Evolutionary conservation across 78 protist genomes (phyloP).

Genomic region (Dictyostelium purpureum): DNA sequence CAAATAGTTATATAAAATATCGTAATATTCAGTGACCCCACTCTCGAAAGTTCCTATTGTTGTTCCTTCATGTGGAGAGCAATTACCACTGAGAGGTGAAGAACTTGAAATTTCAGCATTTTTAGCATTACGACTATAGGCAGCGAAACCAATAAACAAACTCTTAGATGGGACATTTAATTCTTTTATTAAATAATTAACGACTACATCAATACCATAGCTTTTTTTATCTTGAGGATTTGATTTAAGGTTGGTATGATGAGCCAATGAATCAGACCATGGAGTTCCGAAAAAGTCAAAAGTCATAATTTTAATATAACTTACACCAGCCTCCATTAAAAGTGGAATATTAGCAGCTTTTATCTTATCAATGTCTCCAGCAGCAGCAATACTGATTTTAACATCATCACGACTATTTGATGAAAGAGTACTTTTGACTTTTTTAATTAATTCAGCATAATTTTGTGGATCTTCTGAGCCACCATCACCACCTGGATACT

Average conservation of each 20-base stretch:
- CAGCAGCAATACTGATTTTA: neutral
- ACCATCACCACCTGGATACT: neutral
- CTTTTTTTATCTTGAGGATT: neutral
- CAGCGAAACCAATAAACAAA: neutral
- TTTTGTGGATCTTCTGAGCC: neutral
- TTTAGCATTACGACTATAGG: neutral
- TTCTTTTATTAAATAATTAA: neutral
- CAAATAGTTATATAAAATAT: neutral
- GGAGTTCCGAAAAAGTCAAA: constrained; percentile 12
- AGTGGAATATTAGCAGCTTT: neutral
- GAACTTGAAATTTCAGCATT: neutral
- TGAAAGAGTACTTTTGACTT: neutral
- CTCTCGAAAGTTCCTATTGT: neutral
- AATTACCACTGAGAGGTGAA: neutral
- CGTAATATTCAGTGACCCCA: neutral
- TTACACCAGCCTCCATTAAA: neutral
- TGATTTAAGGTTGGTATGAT: neutral
- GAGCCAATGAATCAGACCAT: neutral
- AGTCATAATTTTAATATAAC: constrained; percentile 4
- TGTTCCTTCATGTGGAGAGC: neutral
- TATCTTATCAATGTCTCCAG: neutral
- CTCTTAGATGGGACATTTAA: neutral
- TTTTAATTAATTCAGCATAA: neutral
- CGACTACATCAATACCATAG: neutral
- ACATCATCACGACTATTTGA: neutral